Evolutionary conservation across 2,329 filamentous ascomycete species (phyloP).

Genomic region (Sporothrix sp.): DNA sequence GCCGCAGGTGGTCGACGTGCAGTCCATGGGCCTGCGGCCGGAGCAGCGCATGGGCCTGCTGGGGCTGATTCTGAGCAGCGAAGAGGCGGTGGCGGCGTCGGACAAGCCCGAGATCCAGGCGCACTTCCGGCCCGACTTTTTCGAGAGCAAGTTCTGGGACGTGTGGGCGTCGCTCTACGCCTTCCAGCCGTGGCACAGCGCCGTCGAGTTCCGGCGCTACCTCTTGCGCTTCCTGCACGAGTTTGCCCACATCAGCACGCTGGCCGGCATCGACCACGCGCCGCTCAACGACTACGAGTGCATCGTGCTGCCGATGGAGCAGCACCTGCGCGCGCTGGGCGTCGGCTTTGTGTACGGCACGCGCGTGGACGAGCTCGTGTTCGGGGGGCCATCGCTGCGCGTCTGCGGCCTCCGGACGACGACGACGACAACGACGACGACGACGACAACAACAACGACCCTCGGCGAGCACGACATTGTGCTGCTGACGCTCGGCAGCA

Average conservation of each 20-base stretch:
- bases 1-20: slow-evolving; percentile 20
- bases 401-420: no score
- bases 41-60: slow-evolving; percentile 19
- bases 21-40: slow-evolving; percentile 19
- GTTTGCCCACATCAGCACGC: slow-evolving; percentile 21
- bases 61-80: slow-evolving; percentile 14
- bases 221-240: slow-evolving; percentile 24
- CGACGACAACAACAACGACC: neutral
- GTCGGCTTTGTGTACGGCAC: slow-evolving; percentile 22
- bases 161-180: slow-evolving; percentile 25
- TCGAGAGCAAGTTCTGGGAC: slow-evolving; percentile 25
- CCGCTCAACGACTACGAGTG: slow-evolving; percentile 25
- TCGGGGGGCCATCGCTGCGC: no score
- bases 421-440: no score
- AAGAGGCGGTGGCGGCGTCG: neutral
- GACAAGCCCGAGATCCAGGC: slow-evolving; percentile 14
- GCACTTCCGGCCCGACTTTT: slow-evolving; percentile 20
- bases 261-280: slow-evolving; percentile 22
- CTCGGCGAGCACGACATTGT: slow-evolving; percentile 25
- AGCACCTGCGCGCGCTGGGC: slow-evolving; percentile 21
- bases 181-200: slow-evolving; percentile 26
- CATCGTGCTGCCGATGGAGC: slow-evolving; percentile 22
- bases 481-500: slow-evolving; percentile 27
- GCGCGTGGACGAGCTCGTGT: slow-evolving; percentile 7
- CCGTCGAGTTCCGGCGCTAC: slow-evolving; percentile 24